Evolutionary conservation across 495 filamentous ascomycete genomes (phyloP), one percentile per base, ranked within the genome.

Genomic region (Copromyces sp.): DNA sequence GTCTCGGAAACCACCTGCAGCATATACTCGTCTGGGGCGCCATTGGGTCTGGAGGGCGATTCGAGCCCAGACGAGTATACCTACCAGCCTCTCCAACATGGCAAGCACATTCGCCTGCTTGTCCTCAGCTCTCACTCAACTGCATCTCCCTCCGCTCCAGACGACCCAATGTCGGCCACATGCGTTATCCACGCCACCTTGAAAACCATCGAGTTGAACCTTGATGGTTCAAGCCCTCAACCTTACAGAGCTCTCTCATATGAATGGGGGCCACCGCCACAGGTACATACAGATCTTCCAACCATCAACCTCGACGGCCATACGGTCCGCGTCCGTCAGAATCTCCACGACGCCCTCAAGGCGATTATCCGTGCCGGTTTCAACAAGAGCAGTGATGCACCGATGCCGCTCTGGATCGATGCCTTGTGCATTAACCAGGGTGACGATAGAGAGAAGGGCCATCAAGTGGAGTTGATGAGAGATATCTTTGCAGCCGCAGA

Each of bases 381-480:
- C 0, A 9, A n/a, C 2, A 44, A 8, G 17, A 17, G 16, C 2
- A 16, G 16, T 8, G 5, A 8, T 44, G 17, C 2, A 1, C 1
- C 42, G 0, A 4, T 45, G 2, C 42, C 17, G 42, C 53, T 79
- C 0, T 79, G 78, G 79, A 68, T 76, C 16, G 82, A 84, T 41
- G 76, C 81, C 2, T 71, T 83, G n/a, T 84, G 82, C 74, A 81
- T 83, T 72, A 76, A 84, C 73, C 83, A 84, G 38, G 35, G 65
- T 9, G 74, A 83, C 69, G 14, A 74, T 0, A 29, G 47, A 0
- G 82, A 84, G 59, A 77, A 75, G 72, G 72, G 69, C 4, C 32
- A 71, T 20, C 82, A 84, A 69, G 82, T 84, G 2, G 41, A 41
- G 29, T 65, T 77, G 12, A 83, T 84, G 82, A 70, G 74, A 9